These are phyloP conservation scores for Melampsora abietis-canadensis DNA, from an alignment of 1,284 basidiomycete genomes.

Conservation along the genomic window DNA sequence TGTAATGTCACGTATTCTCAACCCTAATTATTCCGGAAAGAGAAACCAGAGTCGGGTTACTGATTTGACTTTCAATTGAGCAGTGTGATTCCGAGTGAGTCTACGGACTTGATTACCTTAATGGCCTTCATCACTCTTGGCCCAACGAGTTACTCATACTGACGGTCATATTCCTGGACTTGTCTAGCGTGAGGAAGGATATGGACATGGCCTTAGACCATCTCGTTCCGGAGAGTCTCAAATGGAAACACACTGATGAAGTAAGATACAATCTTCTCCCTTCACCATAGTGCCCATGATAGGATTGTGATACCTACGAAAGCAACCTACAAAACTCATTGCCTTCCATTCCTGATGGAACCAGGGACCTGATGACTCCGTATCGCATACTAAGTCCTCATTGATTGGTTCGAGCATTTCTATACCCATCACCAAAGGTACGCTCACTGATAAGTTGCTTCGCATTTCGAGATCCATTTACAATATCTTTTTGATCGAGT, in stretches of 20 bases:
- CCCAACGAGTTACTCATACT: neutral
- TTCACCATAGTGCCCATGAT: neutral
- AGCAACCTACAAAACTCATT: neutral
- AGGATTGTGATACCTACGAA: neutral
- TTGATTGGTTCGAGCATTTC: conserved; percentile 49
- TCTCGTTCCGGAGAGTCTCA: conserved; percentile 51
- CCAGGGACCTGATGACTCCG: conserved; percentile 45
- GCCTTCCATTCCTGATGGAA: no score
- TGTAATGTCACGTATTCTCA: conserved; percentile 11
- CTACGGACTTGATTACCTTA: neutral
- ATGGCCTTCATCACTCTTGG: neutral
- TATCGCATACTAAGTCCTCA: conserved; percentile 52
- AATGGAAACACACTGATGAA: conserved; percentile 51
- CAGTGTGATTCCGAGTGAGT: conserved; percentile 42
- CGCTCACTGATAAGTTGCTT: neutral
- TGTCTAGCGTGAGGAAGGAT: conserved; percentile 50
- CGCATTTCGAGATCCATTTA: neutral
- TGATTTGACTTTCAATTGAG: neutral
- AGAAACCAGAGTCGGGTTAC: neutral
- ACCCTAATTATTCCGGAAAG: neutral
- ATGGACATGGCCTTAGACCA: conserved; percentile 54
- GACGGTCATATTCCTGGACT: neutral
- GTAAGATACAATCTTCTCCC: conserved; percentile 27
- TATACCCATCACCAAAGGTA: conserved; percentile 43
- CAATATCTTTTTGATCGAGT: neutral